Conservation (phyloP, 371 early-diverging fungal genomes). For the Mortierella sp. region DNA sequence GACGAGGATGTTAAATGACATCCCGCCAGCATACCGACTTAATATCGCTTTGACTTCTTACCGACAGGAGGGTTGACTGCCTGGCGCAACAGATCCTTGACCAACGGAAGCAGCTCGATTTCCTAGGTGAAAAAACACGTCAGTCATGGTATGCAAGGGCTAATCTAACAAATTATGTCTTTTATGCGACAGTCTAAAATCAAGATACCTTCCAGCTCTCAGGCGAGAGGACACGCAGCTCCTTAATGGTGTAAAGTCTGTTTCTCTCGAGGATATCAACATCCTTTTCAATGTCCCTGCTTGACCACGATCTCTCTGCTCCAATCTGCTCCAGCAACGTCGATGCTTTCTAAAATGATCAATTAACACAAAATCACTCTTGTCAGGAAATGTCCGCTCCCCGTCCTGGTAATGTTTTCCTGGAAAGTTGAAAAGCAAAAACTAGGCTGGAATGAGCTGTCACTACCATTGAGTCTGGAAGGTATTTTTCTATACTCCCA, state of each 20-base stretch:
- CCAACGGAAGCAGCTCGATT: conserved; percentile 61
- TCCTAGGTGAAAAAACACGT: conserved; percentile 48
- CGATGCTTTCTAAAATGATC: conserved; percentile 61
- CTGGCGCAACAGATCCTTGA: conserved; percentile 60
- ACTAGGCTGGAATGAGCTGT: no score
- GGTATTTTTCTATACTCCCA: conserved; percentile 26
- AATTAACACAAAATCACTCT: not conserved
- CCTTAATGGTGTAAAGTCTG: conserved; percentile 67
- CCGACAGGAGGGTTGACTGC: conserved; percentile 52
- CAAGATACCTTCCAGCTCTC: conserved; percentile 76
- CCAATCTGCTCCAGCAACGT: conserved; percentile 73
- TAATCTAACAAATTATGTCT: no score
- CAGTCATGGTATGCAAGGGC: no score
- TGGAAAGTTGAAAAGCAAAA: not conserved
- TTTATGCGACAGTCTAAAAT: no score
- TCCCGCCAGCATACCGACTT: no score
- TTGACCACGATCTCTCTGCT: conserved; percentile 68
- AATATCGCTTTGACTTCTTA: conserved; percentile 13
- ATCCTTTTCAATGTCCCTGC: conserved; percentile 67
- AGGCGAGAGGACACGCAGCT: conserved; percentile 67
- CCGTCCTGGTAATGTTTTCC: not conserved
- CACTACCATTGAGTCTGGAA: conserved; percentile 55
- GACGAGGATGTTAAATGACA: no score
- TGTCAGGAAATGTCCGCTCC: not conserved
- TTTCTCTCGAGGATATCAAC: conserved; percentile 62